Conservation (phyloP, 306 rosid species). For the Castanea mollissima region DNA sequence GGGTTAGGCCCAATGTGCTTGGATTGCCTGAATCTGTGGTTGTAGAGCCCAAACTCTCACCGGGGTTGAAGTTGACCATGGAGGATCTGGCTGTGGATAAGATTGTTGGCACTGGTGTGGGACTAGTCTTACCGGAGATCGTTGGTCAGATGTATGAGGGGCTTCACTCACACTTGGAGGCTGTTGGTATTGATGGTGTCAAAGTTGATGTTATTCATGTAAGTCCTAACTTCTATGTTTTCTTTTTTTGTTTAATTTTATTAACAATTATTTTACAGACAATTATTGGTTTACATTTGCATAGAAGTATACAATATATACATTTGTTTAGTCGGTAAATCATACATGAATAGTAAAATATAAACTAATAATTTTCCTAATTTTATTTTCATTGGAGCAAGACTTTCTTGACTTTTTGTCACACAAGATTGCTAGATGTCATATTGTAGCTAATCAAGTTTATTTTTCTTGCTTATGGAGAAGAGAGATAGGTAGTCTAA, state of each 20-base stretch:
- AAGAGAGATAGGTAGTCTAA: no score
- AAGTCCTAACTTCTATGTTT: conserved; percentile 14
- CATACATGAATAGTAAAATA: no score
- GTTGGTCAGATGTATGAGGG: conserved; percentile 76
- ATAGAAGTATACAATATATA: no score
- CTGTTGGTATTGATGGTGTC: conserved; percentile 82
- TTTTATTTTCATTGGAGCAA: not conserved
- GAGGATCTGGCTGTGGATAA: conserved; percentile 90
- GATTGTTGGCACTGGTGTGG: conserved; percentile 62
- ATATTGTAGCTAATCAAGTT: not conserved
- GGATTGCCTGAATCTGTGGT: conserved; percentile 56
- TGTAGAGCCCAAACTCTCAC: conserved; percentile 43
- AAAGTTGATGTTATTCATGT: conserved; percentile 94
- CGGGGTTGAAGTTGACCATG: conserved; percentile 69
- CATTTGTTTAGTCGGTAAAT: no score
- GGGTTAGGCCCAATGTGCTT: conserved; percentile 61
- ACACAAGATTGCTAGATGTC: not conserved
- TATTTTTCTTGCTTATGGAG: not conserved
- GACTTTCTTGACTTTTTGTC: not conserved
- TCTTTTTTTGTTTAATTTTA: not conserved
- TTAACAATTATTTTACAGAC: no score
- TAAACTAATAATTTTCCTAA: no score
- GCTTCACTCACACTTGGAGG: conserved; percentile 64
- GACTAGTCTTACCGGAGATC: conserved; percentile 64
- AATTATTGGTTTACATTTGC: no score